These are phyloP conservation scores for Pinus tabuliformis DNA, from an alignment of 75 land plant genomes.

Conservation along the genomic window DNA sequence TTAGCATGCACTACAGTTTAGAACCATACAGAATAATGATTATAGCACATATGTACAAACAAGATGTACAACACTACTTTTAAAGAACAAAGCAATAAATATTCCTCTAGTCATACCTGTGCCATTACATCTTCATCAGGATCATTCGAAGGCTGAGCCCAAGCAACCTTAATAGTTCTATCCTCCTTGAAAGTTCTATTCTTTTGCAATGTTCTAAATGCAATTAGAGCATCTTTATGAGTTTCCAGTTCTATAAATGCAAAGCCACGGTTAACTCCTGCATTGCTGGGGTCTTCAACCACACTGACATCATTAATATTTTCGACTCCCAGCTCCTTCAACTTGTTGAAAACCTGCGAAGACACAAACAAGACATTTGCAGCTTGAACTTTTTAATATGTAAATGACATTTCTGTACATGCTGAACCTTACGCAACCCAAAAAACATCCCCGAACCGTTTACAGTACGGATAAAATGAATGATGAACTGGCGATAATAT, in stretches of 20 bases:
- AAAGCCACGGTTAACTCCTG: constrained; percentile 43
- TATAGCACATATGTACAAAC: background rate
- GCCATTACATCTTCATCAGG: constrained; percentile 54
- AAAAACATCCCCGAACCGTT: background rate
- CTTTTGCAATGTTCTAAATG: constrained; percentile 33
- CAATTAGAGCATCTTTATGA: constrained; percentile 40
- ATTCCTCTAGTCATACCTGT: constrained; percentile 20
- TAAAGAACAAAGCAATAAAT: background rate
- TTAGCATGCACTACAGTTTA: background rate
- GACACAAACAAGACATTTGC: background rate
- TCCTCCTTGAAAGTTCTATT: constrained; percentile 40
- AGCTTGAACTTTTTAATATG: background rate
- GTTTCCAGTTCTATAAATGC: constrained; percentile 43
- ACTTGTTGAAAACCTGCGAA: constrained; percentile 33
- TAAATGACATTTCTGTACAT: background rate
- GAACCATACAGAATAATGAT: background rate
- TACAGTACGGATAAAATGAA: background rate
- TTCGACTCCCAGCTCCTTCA: constrained; percentile 38
- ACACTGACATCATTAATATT: constrained; percentile 41
- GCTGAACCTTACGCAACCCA: background rate
- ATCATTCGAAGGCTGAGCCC: constrained; percentile 52
- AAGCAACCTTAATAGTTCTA: constrained; percentile 48
- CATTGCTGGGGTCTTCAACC: constrained; percentile 26
- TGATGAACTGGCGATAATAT: background rate
- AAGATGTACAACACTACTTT: background rate